These are phyloP conservation scores for Phytophthora idaei DNA, from an alignment of 352 stramenopile genomes.

Conservation along the genomic window DNA sequence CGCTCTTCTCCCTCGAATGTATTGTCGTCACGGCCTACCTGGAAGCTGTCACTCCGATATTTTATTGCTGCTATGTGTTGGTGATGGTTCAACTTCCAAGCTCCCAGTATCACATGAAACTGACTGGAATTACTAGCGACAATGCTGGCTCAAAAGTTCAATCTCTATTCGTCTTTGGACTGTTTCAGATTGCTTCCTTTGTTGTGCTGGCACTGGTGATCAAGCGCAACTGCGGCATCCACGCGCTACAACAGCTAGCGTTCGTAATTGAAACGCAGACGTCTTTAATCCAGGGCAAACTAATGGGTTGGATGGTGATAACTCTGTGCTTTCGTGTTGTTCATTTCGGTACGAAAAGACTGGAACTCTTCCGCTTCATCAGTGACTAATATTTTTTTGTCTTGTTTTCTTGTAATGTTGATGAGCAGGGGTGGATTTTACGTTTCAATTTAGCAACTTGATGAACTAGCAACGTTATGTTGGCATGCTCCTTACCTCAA, in stretches of 20 bases:
- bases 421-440: slow-evolving; percentile 15
- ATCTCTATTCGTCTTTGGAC: slow-evolving; percentile 23
- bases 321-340: slow-evolving; percentile 14
- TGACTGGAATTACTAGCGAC: slow-evolving; percentile 4
- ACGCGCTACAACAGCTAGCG: slow-evolving; percentile 23
- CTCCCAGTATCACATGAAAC: slow-evolving; percentile 10
- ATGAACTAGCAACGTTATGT: not conserved
- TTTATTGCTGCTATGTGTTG: slow-evolving; percentile 27
- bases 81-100: slow-evolving; percentile 32
- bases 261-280: slow-evolving; percentile 37
- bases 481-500: not conserved
- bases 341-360: slow-evolving; percentile 12
- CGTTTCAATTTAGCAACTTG: slow-evolving; percentile 6
- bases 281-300: slow-evolving; percentile 25
- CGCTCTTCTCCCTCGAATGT: slow-evolving; percentile 38
- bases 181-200: slow-evolving; percentile 31
- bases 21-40: slow-evolving; percentile 36
- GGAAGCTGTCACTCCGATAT: slow-evolving; percentile 35
- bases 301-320: slow-evolving; percentile 15
- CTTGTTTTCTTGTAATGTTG: not conserved
- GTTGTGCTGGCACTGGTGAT: slow-evolving; percentile 18
- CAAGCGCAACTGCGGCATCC: slow-evolving; percentile 20
- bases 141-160: slow-evolving; percentile 4
- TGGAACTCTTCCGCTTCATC: not conserved
- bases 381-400: not conserved